These are phyloP conservation scores for Phytophthora constricta DNA, from an alignment of 352 stramenopile species.

Conservation along the genomic window DNA sequence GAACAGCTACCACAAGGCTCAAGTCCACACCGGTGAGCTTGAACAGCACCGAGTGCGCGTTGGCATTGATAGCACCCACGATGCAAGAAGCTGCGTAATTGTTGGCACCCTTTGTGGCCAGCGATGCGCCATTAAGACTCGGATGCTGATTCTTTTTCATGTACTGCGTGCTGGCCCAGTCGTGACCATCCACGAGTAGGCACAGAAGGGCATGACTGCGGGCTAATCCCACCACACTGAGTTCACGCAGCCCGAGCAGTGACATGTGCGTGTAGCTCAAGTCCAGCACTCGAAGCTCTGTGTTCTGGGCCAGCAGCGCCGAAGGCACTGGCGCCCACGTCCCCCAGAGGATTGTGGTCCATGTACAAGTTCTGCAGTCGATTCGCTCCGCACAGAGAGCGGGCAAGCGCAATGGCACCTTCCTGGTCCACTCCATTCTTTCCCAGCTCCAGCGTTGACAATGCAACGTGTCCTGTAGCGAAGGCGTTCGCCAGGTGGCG, in stretches of 20 bases:
- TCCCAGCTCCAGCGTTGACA: constrained; percentile 80
- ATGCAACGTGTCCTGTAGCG: constrained; percentile 48
- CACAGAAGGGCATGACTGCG: constrained; percentile 71
- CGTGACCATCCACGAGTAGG: constrained; percentile 79
- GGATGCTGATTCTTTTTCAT: constrained; percentile 74
- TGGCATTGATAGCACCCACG: constrained; percentile 72
- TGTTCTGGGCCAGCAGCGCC: constrained; percentile 75
- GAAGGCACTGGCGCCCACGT: constrained; percentile 70
- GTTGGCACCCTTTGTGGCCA: constrained; percentile 71
- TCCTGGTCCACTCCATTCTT: constrained; percentile 81
- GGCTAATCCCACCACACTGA: constrained; percentile 67
- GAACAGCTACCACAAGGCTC: constrained; percentile 48
- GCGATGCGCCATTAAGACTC: constrained; percentile 60
- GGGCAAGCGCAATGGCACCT: constrained; percentile 71
- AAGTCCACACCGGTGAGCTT: constrained; percentile 85
- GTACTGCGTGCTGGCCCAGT: constrained; percentile 85
- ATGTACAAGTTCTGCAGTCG: constrained; percentile 84
- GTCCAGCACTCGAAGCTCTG: constrained; percentile 75
- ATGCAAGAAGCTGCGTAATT: constrained; percentile 82
- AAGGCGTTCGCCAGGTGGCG: constrained; percentile 68
- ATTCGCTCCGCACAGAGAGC: constrained; percentile 58
- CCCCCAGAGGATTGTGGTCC: constrained; percentile 87
- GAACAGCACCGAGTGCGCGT: constrained; percentile 66
- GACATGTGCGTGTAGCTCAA: constrained; percentile 86
- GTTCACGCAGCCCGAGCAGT: constrained; percentile 71